Evolutionary conservation across 176 grass and related monocot species (phyloP).

Genomic region (Oryza longistaminata): DNA sequence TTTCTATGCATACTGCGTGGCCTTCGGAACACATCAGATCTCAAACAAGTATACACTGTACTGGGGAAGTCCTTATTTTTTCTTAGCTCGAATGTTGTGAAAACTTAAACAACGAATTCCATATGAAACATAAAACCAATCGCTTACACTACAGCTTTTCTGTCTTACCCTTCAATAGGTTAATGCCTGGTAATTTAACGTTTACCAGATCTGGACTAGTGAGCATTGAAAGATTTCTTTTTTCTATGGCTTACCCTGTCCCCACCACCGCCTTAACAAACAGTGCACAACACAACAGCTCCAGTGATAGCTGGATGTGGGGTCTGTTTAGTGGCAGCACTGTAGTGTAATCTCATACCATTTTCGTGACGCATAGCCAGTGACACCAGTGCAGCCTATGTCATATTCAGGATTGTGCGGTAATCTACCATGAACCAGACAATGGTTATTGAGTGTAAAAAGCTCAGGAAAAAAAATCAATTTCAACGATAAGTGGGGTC

Average conservation of each 20-base stretch:
- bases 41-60: not conserved
- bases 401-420: not conserved
- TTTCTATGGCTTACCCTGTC: not conserved
- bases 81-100: not conserved
- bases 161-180: not conserved
- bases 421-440: not conserved
- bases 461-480: not conserved
- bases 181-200: not conserved
- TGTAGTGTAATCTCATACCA: not conserved
- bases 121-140: not conserved
- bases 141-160: not conserved
- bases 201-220: not conserved
- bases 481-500: not conserved
- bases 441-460: not conserved
- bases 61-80: not conserved
- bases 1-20: not conserved
- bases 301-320: not conserved
- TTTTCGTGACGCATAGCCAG: not conserved
- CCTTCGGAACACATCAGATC: not conserved
- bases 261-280: not conserved
- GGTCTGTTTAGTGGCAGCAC: too few relatives aligned
- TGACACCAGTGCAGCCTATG: not conserved
- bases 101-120: not conserved
- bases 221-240: not conserved
- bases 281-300: not conserved